Percentiles rank a stretch among this genome's conserved stretches.
These are phyloP conservation scores for Saturnispora silvae DNA, from an alignment of 805 yeast species.

Conservation along the genomic window DNA sequence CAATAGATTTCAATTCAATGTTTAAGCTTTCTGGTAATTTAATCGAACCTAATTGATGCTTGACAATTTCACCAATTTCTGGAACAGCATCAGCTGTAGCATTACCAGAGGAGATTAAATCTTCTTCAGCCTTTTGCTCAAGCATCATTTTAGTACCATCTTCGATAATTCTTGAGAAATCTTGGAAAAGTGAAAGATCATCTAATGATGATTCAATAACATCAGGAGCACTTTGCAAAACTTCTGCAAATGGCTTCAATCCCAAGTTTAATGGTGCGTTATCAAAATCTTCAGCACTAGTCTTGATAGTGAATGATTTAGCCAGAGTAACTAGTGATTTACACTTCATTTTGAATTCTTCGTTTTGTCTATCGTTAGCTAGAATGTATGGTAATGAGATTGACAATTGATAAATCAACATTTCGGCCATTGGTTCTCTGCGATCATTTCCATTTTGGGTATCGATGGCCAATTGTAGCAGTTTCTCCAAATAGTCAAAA, in stretches of 20 bases:
- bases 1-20: constrained; percentile 31
- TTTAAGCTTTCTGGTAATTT: constrained; percentile 29
- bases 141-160: constrained; percentile 13
- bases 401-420: constrained; percentile 51
- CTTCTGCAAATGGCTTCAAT: constrained; percentile 1
- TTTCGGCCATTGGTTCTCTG: constrained; percentile 56
- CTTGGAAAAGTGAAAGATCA: constrained; percentile 31
- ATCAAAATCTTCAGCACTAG: constrained; percentile 9
- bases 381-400: constrained; percentile 50
- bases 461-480: constrained; percentile 45
- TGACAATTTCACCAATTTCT: constrained; percentile 14
- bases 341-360: constrained; percentile 24
- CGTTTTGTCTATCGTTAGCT: constrained; percentile 19
- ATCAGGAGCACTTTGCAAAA: constrained; percentile 26
- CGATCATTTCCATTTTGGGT: constrained; percentile 32
- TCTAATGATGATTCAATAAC: constrained; percentile 36
- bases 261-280: neutral
- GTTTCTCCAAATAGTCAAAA: constrained; percentile 36
- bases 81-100: constrained; percentile 16
- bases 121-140: constrained; percentile 11
- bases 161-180: constrained; percentile 19
- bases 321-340: constrained; percentile 39
- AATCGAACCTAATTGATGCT: constrained; percentile 2
- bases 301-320: constrained; percentile 12
- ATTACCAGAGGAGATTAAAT: constrained; percentile 1